These are phyloP conservation scores for Eimeria falciformis DNA, from an alignment of 169 alveolate species.

Conservation along the genomic window DNA sequence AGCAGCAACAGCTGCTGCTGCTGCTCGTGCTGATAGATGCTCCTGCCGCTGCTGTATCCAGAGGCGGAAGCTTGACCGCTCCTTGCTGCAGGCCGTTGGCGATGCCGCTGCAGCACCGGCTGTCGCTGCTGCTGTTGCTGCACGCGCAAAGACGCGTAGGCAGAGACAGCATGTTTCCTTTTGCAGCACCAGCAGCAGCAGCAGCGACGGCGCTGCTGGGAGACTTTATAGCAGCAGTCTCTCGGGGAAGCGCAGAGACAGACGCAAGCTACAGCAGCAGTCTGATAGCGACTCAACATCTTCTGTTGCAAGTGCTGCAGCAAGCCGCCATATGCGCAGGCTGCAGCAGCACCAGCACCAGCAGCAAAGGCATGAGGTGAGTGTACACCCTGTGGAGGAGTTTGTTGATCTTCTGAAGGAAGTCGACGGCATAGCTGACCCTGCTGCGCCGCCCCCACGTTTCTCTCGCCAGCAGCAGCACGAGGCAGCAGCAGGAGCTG, in stretches of 20 bases:
- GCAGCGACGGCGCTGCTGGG: constrained; percentile 16
- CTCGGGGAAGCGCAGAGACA: neutral
- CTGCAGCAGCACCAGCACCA: constrained; percentile 64
- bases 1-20: constrained; percentile 50
- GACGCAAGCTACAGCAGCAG: neutral
- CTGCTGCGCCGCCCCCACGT: constrained; percentile 54
- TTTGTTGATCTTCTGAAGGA: constrained; percentile 59
- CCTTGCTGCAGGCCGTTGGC: constrained; percentile 49
- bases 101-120: constrained; percentile 13
- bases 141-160: neutral
- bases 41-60: constrained; percentile 55
- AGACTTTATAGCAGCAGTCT: neutral
- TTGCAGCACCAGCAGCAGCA: constrained; percentile 52
- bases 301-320: neutral
- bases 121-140: neutral
- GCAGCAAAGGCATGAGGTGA: constrained; percentile 9
- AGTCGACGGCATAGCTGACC: constrained; percentile 62
- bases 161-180: constrained; percentile 6
- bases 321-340: constrained; percentile 57
- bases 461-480: constrained; percentile 17
- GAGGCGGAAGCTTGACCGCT: constrained; percentile 23
- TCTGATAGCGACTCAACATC: constrained; percentile 29
- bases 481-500: constrained; percentile 2
- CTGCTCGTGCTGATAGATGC: constrained; percentile 43
- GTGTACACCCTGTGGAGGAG: constrained; percentile 42